These are phyloP conservation scores for Piper longum DNA, from an alignment of 164 flowering plant genomes.

Conservation along the genomic window DNA sequence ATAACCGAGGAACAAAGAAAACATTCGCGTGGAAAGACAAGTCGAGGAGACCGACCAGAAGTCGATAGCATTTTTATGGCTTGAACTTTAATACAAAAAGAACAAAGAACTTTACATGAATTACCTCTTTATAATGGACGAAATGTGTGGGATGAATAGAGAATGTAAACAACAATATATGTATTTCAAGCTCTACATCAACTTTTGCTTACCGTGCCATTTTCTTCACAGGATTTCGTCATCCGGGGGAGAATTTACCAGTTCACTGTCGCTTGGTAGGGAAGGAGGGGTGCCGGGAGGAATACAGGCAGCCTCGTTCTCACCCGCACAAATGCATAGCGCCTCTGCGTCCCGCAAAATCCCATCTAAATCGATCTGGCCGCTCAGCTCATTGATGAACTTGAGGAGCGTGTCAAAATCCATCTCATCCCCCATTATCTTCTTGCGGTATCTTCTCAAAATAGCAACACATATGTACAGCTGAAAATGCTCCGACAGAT, in stretches of 20 bases:
- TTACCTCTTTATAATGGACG: no score
- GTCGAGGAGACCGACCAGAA: no score
- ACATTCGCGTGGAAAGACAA: no score
- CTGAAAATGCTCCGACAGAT: conserved; percentile 86
- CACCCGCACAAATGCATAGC: conserved; percentile 92
- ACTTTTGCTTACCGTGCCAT: background rate
- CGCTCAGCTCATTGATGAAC: conserved; percentile 87
- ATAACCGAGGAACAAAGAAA: no score
- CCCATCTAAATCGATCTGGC: conserved; percentile 66
- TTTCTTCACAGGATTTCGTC: conserved; percentile 4
- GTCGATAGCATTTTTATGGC: no score
- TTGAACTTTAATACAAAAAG: no score
- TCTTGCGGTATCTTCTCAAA: conserved; percentile 61
- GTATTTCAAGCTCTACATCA: background rate
- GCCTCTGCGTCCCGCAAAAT: conserved; percentile 85
- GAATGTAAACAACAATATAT: no score
- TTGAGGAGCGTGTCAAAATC: conserved; percentile 94
- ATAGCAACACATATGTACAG: conserved; percentile 80
- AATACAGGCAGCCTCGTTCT: conserved; percentile 79
- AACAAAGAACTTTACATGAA: no score
- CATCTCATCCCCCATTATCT: conserved; percentile 92
- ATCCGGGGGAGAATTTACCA: conserved; percentile 3
- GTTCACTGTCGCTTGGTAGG: conserved; percentile 46
- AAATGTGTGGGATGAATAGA: no score
- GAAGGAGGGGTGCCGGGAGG: conserved; percentile 99